phyloP scores from a whole-genome alignment of 257 asterid genomes.

The Perilla frutescens region DNA sequence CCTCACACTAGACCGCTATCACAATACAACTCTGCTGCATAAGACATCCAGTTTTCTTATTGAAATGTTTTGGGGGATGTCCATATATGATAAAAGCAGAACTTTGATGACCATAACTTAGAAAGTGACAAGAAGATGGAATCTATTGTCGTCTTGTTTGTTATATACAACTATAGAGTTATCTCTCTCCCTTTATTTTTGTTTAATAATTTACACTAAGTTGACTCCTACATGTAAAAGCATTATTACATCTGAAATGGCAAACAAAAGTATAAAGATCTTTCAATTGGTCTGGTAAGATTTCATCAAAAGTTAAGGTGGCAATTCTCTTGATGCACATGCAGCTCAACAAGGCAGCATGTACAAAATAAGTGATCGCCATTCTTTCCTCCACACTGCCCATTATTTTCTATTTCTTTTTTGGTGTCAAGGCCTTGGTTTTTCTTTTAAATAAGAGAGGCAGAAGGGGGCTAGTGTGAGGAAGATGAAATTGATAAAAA shows the following conservation, averaged over 20 bases:
- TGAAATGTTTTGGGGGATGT: slow-evolving; percentile 33
- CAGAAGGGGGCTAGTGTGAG: background rate
- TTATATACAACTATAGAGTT: no score
- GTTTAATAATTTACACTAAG: background rate
- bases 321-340: background rate
- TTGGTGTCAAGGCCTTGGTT: background rate
- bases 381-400: background rate
- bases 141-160: background rate
- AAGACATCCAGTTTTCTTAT: slow-evolving; percentile 31
- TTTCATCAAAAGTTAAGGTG: background rate
- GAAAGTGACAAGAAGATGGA: background rate
- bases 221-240: background rate
- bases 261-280: background rate
- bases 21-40: slow-evolving; percentile 41
- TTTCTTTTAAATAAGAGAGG: background rate
- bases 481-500: background rate
- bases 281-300: background rate
- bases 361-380: no score
- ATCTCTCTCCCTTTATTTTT: no score
- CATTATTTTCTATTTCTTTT: no score
- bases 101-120: slow-evolving; percentile 19
- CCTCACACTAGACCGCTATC: slow-evolving; percentile 42
- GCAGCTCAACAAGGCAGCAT: no score
- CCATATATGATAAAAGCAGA: slow-evolving; percentile 30
- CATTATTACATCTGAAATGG: background rate